Evolutionary conservation across 176 grass and related monocot species (phyloP), one percentile per base, ranked within the genome.

Genomic region (sorghum (Sorghum bicolor)): DNA sequence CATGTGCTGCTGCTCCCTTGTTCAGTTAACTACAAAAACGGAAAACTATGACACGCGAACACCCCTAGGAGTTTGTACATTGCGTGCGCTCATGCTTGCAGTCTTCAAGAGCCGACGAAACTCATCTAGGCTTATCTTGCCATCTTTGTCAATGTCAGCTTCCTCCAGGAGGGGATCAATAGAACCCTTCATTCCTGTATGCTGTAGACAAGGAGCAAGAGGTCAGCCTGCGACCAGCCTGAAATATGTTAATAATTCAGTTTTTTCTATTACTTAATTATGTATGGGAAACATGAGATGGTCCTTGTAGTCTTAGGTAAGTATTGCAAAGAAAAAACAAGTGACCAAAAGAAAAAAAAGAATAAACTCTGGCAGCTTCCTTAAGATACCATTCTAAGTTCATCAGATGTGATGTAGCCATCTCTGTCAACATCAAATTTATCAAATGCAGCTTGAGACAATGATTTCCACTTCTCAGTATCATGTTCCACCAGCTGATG

Each of bases 391-490:
- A 95, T 91, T 89, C 88, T 81, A 70, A 98, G 82, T 88, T 98
- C 95, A 76, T 98, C 92, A 73, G 92, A 82, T 79, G 95, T 98
- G 80, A 98, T 98, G 78, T 89, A 98, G 72, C 95, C 95, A 86
- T 98, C 92, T 69, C 91, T 55, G 32, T 98, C 95, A 6, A 94
- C 80, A 61, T 98, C 95, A 74, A 98, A 98, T 83, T 94, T 92
- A 79, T 91, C 87, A 80, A 98, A 98, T 82, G 95, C 95, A 80
- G 88, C 88, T 64, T 90, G 86, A 74, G 95, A 95, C 64, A 98
- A 79, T 62, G 75, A 85, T 26, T 82, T 90, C 95, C 95, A 98
- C 80, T 98, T 98, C 45, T 86, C 87, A 10, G 84, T 86, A 36
- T 98, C 92, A 80, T 91, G 95, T 84, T 95, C 90, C 34, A 91